Percentiles rank a stretch among this genome's conserved stretches.
phyloP scores from a whole-genome alignment of 371 early-diverging fungal species.

The Circinella umbellata region DNA sequence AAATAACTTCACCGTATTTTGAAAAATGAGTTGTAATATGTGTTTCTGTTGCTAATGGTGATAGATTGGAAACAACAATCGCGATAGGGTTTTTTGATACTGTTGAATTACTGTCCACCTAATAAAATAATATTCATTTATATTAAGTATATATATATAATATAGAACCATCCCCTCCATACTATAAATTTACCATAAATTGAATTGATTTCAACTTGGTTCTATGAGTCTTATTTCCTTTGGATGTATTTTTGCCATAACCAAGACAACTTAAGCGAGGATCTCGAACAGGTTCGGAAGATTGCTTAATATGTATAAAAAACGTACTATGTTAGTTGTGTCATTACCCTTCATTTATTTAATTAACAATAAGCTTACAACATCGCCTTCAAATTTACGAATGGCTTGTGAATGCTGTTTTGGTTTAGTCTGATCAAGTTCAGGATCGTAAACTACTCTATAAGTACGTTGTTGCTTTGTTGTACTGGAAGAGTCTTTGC shows the following conservation, averaged over 20 bases:
- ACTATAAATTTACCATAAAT: conserved; percentile 31
- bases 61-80: conserved; percentile 44
- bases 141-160: conserved; percentile 21
- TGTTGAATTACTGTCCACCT: conserved; percentile 38
- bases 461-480: conserved; percentile 42
- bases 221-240: conserved; percentile 28
- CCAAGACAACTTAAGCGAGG: conserved; percentile 38
- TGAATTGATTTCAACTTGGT: conserved; percentile 28
- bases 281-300: conserved; percentile 36
- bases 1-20: conserved; percentile 57
- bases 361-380: conserved; percentile 14
- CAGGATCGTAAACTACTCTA: conserved; percentile 51
- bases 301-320: neutral
- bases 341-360: neutral
- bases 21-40: conserved; percentile 57
- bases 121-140: neutral
- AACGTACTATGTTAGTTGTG: neutral
- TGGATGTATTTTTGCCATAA: conserved; percentile 40
- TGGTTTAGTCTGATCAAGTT: conserved; percentile 38
- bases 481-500: conserved; percentile 6
- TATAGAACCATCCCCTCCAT: neutral
- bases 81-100: conserved; percentile 40
- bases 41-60: conserved; percentile 47
- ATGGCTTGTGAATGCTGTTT: conserved; percentile 33
- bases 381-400: conserved; percentile 38